Percentiles rank a stretch among this genome's conserved stretches.
phyloP scores from a whole-genome alignment of 495 filamentous ascomycete genomes.

The Penicillium pulvis region DNA sequence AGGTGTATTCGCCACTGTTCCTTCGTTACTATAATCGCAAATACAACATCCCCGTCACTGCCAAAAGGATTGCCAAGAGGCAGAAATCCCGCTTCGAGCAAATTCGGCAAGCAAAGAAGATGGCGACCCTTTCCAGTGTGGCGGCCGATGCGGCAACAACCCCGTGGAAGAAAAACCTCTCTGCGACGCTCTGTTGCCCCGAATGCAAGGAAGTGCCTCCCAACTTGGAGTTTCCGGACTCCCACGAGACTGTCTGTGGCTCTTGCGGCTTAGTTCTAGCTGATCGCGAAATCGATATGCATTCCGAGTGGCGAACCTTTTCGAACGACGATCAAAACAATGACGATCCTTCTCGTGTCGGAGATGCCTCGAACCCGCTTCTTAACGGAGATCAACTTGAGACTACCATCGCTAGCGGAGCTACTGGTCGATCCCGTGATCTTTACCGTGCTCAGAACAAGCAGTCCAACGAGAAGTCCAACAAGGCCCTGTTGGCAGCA shows the following conservation, averaged over 20 bases:
- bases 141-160: slow-evolving; percentile 27
- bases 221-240: slow-evolving; percentile 91
- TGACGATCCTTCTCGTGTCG: slow-evolving; percentile 97
- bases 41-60: slow-evolving; percentile 45
- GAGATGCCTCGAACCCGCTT: slow-evolving; percentile 83
- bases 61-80: slow-evolving; percentile 46
- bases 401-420: slow-evolving; percentile 82
- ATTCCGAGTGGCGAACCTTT: slow-evolving; percentile 98
- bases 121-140: slow-evolving; percentile 36
- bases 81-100: slow-evolving; percentile 26
- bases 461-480: slow-evolving; percentile 80
- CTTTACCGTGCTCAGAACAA: slow-evolving; percentile 87
- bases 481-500: slow-evolving; percentile 73
- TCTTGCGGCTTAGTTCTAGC: slow-evolving; percentile 91
- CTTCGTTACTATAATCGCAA: slow-evolving; percentile 51
- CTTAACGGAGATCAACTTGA: slow-evolving; percentile 91
- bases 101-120: slow-evolving; percentile 33
- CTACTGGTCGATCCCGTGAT: slow-evolving; percentile 71
- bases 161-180: slow-evolving; percentile 76
- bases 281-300: slow-evolving; percentile 88
- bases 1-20: slow-evolving; percentile 68
- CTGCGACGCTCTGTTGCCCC: slow-evolving; percentile 75
- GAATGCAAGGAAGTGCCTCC: slow-evolving; percentile 92
- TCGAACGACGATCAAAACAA: slow-evolving; percentile 95
- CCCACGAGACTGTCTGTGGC: slow-evolving; percentile 88